Percentiles rank a stretch among this genome's conserved stretches.
These are phyloP conservation scores for Dalbergia cochinchinensis DNA, from an alignment of 306 rosid genomes.

Conservation along the genomic window DNA sequence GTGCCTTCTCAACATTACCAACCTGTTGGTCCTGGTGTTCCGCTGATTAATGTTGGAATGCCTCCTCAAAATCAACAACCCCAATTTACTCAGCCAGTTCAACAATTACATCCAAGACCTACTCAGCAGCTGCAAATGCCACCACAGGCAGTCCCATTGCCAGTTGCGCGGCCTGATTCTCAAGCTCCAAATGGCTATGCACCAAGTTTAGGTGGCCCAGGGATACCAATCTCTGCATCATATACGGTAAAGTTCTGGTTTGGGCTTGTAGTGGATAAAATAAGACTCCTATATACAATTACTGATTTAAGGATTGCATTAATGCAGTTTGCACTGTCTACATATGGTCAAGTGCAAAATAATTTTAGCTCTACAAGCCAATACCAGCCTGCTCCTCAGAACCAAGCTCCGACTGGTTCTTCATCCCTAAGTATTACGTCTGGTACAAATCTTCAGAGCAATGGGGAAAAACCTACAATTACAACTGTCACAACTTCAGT, in stretches of 20 bases:
- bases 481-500: conserved; percentile 62
- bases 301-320: conserved; percentile 45
- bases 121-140: conserved; percentile 67
- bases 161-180: conserved; percentile 63
- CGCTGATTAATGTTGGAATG: conserved; percentile 72
- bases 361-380: conserved; percentile 61
- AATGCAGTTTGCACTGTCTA: conserved; percentile 68
- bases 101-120: conserved; percentile 73
- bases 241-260: conserved; percentile 67
- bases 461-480: conserved; percentile 61
- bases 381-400: conserved; percentile 70
- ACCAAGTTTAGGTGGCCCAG: conserved; percentile 73
- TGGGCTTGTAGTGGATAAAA: conserved; percentile 27
- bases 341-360: conserved; percentile 75
- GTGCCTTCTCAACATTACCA: conserved; percentile 77
- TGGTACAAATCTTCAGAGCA: conserved; percentile 56
- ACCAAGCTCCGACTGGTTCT: conserved; percentile 59
- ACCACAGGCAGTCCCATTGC: conserved; percentile 68
- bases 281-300: conserved; percentile 21
- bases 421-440: conserved; percentile 57
- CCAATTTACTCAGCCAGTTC: conserved; percentile 74
- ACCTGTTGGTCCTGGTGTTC: conserved; percentile 77
- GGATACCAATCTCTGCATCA: conserved; percentile 67
- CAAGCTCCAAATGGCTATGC: conserved; percentile 71
- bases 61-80: conserved; percentile 73